phyloP scores from a whole-genome alignment of 345 rosid genomes.

The Capsella bursapastoris region DNA sequence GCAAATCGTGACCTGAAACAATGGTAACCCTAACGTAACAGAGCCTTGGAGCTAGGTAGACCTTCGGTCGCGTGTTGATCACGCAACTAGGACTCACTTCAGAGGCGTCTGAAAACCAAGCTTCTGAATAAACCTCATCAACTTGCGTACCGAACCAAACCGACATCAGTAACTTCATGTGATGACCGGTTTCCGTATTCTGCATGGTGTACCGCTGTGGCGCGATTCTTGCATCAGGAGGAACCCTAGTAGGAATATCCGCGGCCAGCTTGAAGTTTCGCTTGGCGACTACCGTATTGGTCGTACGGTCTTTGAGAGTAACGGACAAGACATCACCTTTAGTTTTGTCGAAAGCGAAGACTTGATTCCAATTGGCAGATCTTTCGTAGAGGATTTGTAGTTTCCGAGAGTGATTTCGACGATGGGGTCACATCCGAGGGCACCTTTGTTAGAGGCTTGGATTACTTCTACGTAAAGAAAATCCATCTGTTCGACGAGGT shows the following conservation, averaged over 20 bases:
- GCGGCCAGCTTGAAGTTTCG: constrained; percentile 22
- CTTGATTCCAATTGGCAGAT: constrained; percentile 28
- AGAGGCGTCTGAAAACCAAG: constrained; percentile 39
- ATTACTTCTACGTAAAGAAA: constrained; percentile 35
- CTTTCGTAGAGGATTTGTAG: constrained; percentile 30
- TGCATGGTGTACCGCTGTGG: constrained; percentile 18
- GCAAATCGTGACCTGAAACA: constrained; percentile 40
- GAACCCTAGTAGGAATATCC: constrained; percentile 30
- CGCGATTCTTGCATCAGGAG: constrained; percentile 37
- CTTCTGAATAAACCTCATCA: constrained; percentile 32
- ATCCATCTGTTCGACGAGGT: constrained; percentile 43
- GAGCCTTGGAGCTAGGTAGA: constrained; percentile 40
- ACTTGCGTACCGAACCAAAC: constrained; percentile 41
- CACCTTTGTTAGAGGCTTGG: background rate
- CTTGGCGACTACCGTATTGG: background rate
- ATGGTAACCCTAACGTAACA: constrained; percentile 40
- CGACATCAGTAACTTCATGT: constrained; percentile 21
- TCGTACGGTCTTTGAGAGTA: background rate
- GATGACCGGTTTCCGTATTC: constrained; percentile 8
- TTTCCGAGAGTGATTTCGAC: constrained; percentile 39
- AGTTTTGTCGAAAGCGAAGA: constrained; percentile 42
- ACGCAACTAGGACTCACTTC: constrained; percentile 22
- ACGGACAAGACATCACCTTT: constrained; percentile 35
- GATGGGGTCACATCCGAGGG: background rate
- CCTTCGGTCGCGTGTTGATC: constrained; percentile 34